These are phyloP conservation scores for Sporisorium graminicola DNA, from an alignment of 1,284 basidiomycete species.

Conservation along the genomic window DNA sequence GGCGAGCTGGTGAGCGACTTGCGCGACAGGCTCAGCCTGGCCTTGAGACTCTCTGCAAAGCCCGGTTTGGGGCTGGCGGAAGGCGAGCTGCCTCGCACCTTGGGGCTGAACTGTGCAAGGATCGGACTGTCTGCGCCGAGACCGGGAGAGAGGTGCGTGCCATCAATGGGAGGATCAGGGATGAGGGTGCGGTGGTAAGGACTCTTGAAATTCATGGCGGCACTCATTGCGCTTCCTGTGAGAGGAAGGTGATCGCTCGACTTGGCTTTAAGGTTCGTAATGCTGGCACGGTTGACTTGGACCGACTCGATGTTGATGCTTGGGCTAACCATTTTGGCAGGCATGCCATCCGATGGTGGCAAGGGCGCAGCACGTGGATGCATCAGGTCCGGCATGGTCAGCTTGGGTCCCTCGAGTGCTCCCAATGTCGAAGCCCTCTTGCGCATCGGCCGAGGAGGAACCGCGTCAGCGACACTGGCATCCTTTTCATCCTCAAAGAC, in stretches of 20 bases:
- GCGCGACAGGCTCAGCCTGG: slow-evolving; percentile 41
- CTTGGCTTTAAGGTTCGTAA: slow-evolving; percentile 32
- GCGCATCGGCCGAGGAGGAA: slow-evolving; percentile 9
- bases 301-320: slow-evolving; percentile 30
- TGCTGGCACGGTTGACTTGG: slow-evolving; percentile 25
- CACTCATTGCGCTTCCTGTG: slow-evolving; percentile 6
- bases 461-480: not conserved
- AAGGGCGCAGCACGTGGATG: slow-evolving; percentile 44
- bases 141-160: slow-evolving; percentile 35
- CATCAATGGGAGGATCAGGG: slow-evolving; percentile 40
- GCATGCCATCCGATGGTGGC: slow-evolving; percentile 20
- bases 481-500: slow-evolving; percentile 12
- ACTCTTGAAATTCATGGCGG: slow-evolving; percentile 45
- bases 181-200: slow-evolving; percentile 46
- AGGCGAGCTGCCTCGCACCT: slow-evolving; percentile 28
- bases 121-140: slow-evolving; percentile 45
- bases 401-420: slow-evolving; percentile 40
- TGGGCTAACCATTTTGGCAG: slow-evolving; percentile 9
- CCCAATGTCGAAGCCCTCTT: slow-evolving; percentile 44
- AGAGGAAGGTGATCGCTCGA: slow-evolving; percentile 46
- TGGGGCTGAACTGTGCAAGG: slow-evolving; percentile 43
- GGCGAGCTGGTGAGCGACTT: slow-evolving; percentile 50
- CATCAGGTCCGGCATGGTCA: slow-evolving; percentile 32
- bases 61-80: slow-evolving; percentile 33
- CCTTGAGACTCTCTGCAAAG: slow-evolving; percentile 42